A percentile compares a stretch with the other conserved stretches of the same genome.
Evolutionary conservation across 805 yeast genomes (phyloP).

Genomic region (Cyberlindnera subsufficiens): DNA sequence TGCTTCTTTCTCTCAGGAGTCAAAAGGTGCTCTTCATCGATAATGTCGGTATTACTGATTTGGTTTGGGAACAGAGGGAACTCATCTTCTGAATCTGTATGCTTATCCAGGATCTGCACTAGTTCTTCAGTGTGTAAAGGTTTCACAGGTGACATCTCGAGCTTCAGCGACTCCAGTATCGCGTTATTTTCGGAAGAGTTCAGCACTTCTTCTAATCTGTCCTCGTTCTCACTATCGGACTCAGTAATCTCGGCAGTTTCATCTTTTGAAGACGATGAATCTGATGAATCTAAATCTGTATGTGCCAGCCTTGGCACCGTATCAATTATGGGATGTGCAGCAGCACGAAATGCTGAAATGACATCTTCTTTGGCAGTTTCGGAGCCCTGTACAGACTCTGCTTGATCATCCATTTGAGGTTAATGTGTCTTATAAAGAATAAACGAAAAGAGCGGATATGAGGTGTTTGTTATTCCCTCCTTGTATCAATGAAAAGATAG

Average conservation of each 20-base stretch:
- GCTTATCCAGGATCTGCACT: not conserved
- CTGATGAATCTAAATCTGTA: constrained; percentile 1
- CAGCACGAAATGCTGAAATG: too few species aligned
- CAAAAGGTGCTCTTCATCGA: constrained; percentile 10
- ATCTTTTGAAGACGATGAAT: not conserved
- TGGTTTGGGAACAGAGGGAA: constrained; percentile 13
- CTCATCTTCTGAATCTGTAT: constrained; percentile 4
- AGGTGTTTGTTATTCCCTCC: too few species aligned
- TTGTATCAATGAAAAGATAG: too few species aligned
- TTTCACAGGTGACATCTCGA: constrained; percentile 5
- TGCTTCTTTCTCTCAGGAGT: constrained; percentile 10
- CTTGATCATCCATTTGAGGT: too few species aligned
- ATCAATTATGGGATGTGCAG: too few species aligned
- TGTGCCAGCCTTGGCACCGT: too few species aligned
- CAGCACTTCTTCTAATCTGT: constrained; percentile 8
- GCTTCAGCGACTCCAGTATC: constrained; percentile 10
- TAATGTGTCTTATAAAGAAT: too few species aligned
- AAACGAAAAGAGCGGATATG: too few species aligned
- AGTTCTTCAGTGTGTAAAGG: not conserved
- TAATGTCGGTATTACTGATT: not conserved
- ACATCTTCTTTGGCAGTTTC: too few species aligned
- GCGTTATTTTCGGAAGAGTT: constrained; percentile 13
- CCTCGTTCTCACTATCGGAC: constrained; percentile 5
- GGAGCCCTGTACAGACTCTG: too few species aligned
- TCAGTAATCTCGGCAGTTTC: not conserved